Evolutionary conservation across 1,284 basidiomycete genomes (phyloP).

Genomic region (Pseudozyma sp.): DNA sequence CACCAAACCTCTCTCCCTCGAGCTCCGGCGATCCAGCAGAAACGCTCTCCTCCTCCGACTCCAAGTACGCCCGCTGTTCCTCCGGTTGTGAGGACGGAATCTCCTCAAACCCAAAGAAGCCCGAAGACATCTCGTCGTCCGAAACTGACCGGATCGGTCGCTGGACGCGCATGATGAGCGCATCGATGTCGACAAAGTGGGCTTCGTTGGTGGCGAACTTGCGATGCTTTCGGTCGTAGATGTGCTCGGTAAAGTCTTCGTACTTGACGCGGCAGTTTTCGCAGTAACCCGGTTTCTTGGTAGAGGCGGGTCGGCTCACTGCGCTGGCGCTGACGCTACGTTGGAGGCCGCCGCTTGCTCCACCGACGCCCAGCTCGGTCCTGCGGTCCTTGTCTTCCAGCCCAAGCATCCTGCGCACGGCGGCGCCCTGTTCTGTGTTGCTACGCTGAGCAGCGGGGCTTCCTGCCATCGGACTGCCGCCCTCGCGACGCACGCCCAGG

Average conservation of each 20-base stretch:
- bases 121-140: conserved; percentile 32
- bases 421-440: conserved; percentile 34
- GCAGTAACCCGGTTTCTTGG: conserved; percentile 93
- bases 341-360: conserved; percentile 14
- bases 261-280: conserved; percentile 95
- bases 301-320: conserved; percentile 70
- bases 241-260: conserved; percentile 90
- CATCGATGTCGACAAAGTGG: conserved; percentile 87
- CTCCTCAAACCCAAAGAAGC: conserved; percentile 33
- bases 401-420: conserved; percentile 60
- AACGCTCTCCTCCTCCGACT: conserved; percentile 39
- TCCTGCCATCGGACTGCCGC: conserved; percentile 24
- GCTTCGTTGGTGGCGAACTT: conserved; percentile 84
- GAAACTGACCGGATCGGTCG: conserved; percentile 38
- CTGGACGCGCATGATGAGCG: conserved; percentile 79
- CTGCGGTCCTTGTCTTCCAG: conserved; percentile 32
- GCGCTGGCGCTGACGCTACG: conserved; percentile 53
- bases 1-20: conserved; percentile 6
- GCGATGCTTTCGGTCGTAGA: conserved; percentile 80
- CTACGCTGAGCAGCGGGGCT: conserved; percentile 17
- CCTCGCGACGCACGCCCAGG: conserved; percentile 41
- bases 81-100: conserved; percentile 44
- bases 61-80: conserved; percentile 21
- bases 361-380: not conserved
- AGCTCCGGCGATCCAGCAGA: conserved; percentile 32